Conservation (phyloP, 2,329 filamentous ascomycete species). For the Claviceps pazoutovae region DNA sequence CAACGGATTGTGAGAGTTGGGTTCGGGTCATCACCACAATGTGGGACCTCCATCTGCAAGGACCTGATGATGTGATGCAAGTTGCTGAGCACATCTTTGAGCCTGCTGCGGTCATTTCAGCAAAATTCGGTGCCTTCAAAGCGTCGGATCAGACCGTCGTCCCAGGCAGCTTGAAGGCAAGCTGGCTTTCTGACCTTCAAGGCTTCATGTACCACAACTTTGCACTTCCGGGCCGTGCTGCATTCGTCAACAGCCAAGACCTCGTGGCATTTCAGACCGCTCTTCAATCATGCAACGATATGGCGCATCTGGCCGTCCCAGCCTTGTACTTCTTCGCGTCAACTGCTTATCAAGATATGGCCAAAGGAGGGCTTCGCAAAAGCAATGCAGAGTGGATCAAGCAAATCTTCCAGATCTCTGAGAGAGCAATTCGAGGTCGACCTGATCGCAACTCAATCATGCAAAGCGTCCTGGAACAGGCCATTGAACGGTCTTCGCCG, state of each 20-base stretch:
- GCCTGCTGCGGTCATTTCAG: constrained; percentile 23
- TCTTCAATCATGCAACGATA: constrained; percentile 23
- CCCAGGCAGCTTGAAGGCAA: constrained; percentile 10
- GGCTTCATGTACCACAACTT: constrained; percentile 36
- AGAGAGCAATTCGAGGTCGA: constrained; percentile 13
- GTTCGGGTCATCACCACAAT: constrained; percentile 29
- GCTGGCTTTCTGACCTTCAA: constrained; percentile 34
- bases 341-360: constrained; percentile 11
- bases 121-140: constrained; percentile 22
- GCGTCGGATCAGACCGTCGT: constrained; percentile 7
- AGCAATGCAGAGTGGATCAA: constrained; percentile 25
- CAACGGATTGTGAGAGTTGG: constrained; percentile 31
- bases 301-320: constrained; percentile 24
- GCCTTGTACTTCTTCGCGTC: constrained; percentile 32
- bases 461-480: constrained; percentile 18
- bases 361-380: constrained; percentile 18
- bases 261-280: constrained; percentile 27
- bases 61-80: constrained; percentile 30
- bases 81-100: constrained; percentile 34
- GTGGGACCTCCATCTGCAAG: constrained; percentile 42
- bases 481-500: constrained; percentile 15
- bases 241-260: constrained; percentile 29
- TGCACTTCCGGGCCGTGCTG: constrained; percentile 35
- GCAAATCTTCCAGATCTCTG: constrained; percentile 20
- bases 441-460: constrained; percentile 16